phyloP scores from a whole-genome alignment of 164 flowering plant species.

The Aristolochia contorta region DNA sequence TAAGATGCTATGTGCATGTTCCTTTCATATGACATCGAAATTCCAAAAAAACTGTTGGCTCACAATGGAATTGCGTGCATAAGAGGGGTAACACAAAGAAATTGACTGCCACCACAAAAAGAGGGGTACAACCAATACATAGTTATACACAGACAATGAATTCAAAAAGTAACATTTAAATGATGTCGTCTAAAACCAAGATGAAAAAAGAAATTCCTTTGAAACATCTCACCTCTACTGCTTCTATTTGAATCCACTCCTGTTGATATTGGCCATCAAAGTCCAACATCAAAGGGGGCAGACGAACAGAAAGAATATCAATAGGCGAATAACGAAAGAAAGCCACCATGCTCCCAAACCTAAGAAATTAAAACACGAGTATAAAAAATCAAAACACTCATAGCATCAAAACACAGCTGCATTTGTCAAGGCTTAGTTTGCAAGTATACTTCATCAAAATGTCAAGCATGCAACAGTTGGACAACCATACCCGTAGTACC shows the following conservation, averaged over 20 bases:
- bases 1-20: no score
- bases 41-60: no score
- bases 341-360: constrained; percentile 85
- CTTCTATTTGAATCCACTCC: constrained; percentile 54
- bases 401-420: background rate
- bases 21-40: no score
- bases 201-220: background rate
- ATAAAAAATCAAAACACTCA: background rate
- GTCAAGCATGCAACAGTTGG: background rate
- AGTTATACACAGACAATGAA: background rate
- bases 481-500: constrained; percentile 69
- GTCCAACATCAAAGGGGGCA: constrained; percentile 71
- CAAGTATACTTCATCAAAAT: background rate
- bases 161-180: background rate
- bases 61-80: no score
- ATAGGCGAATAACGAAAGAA: constrained; percentile 85
- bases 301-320: constrained; percentile 61
- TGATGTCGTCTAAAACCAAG: no score
- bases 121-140: background rate
- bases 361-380: constrained; percentile 12
- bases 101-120: background rate
- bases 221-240: constrained; percentile 45
- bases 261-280: constrained; percentile 41
- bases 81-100: no score
- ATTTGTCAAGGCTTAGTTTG: no score